These are phyloP conservation scores for Diaporthe vexans DNA, from an alignment of 2,329 filamentous ascomycete genomes.

Conservation along the genomic window DNA sequence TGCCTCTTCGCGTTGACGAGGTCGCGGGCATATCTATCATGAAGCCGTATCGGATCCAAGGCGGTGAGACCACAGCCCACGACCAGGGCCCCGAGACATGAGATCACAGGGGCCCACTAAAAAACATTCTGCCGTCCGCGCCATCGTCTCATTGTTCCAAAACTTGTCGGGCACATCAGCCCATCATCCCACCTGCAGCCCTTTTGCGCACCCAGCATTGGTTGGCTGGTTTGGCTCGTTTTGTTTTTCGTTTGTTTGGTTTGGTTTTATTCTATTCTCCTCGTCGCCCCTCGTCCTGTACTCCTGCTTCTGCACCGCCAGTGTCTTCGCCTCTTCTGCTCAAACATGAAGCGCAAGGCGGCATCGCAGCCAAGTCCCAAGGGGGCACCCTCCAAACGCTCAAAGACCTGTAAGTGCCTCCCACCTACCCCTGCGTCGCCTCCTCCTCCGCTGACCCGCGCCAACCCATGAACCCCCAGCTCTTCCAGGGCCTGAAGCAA, in stretches of 20 bases:
- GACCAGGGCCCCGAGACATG: not conserved
- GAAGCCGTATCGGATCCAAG: not conserved
- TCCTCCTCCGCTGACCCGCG: constrained; percentile 22
- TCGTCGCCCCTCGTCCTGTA: not conserved
- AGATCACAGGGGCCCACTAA: constrained; percentile 9
- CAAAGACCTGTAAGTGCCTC: constrained; percentile 62
- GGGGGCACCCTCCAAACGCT: constrained; percentile 66
- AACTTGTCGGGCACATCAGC: constrained; percentile 36
- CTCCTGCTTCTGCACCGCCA: constrained; percentile 10
- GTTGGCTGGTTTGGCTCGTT: too few species aligned
- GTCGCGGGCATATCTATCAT: too few species aligned
- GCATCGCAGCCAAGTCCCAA: constrained; percentile 59
- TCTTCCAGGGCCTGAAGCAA: constrained; percentile 63
- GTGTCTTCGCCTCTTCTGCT: constrained; percentile 44
- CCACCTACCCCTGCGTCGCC: constrained; percentile 23
- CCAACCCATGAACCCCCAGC: constrained; percentile 50
- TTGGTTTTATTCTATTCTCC: not conserved
- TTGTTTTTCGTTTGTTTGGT: too few species aligned
- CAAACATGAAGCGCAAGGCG: constrained; percentile 73
- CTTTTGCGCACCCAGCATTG: not conserved
- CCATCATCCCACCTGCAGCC: constrained; percentile 27
- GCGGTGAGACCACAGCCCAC: constrained; percentile 20
- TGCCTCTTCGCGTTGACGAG: too few species aligned
- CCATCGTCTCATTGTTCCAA: constrained; percentile 39
- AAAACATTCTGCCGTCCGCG: constrained; percentile 40